Evolutionary conservation across 2,329 filamentous ascomycete species (phyloP).

Genomic region (Colletotrichum truncatum): DNA sequence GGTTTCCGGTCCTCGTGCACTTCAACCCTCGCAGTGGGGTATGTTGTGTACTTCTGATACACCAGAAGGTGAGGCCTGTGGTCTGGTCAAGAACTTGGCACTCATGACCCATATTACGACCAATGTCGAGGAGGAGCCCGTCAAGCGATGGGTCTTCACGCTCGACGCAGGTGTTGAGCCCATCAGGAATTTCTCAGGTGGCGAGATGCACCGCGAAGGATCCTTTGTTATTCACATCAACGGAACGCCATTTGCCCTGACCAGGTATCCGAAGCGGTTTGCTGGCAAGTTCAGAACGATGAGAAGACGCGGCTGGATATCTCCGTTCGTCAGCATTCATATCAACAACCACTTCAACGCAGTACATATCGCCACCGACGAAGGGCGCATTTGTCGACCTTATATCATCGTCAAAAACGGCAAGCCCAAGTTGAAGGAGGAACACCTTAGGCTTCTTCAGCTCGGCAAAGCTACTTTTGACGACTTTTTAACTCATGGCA

Average conservation of each 20-base stretch:
- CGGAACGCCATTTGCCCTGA: conserved; percentile 91
- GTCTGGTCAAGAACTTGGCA: conserved; percentile 96
- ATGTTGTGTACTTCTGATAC: conserved; percentile 98
- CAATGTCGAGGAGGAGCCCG: conserved; percentile 90
- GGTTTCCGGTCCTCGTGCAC: conserved; percentile 91
- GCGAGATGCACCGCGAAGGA: conserved; percentile 85
- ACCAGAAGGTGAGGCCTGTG: conserved; percentile 97
- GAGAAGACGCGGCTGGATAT: conserved; percentile 89
- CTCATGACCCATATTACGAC: conserved; percentile 99
- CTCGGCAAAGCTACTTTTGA: conserved; percentile 90
- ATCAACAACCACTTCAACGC: conserved; percentile 93
- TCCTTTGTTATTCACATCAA: conserved; percentile 95
- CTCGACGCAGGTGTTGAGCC: conserved; percentile 86
- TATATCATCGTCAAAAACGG: conserved; percentile 94
- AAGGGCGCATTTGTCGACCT: conserved; percentile 94
- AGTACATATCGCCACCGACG: conserved; percentile 95
- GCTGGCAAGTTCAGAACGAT: conserved; percentile 85
- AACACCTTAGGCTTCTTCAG: conserved; percentile 83
- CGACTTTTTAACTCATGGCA: conserved; percentile 87
- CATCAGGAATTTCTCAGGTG: conserved; percentile 75
- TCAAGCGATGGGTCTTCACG: conserved; percentile 85
- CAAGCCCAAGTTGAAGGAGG: conserved; percentile 79
- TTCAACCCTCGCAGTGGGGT: conserved; percentile 97
- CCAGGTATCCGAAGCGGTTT: conserved; percentile 86
- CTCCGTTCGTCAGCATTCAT: conserved; percentile 95